A percentile compares a stretch with the other conserved stretches of the same genome.
These are phyloP conservation scores for Solanum hybrid DNA, from an alignment of 305 asterid species.

Conservation along the genomic window DNA sequence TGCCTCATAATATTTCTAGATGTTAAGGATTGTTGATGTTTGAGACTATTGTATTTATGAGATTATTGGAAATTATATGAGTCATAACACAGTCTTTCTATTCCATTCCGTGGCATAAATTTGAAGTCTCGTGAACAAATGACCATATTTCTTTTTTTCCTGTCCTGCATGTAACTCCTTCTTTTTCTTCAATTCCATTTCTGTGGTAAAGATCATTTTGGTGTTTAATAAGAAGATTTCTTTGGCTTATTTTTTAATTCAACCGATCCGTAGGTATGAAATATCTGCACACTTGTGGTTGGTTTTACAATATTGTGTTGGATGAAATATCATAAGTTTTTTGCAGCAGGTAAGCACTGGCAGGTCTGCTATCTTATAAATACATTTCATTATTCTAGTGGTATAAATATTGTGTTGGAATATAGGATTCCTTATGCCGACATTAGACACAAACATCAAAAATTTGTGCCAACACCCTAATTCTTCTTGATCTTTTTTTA, in stretches of 20 bases:
- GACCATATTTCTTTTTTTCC: background rate
- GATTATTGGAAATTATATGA: too few species aligned
- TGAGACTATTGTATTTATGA: too few species aligned
- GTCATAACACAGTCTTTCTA: too few species aligned
- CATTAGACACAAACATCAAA: background rate
- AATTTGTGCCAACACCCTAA: background rate
- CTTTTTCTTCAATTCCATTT: background rate
- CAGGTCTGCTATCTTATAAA: background rate
- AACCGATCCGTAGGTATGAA: constrained; percentile 57
- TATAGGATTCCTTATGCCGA: background rate
- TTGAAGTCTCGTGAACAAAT: background rate
- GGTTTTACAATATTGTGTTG: constrained; percentile 96
- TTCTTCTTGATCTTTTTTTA: background rate
- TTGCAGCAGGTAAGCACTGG: constrained; percentile 61
- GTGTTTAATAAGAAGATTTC: background rate
- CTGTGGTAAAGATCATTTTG: background rate
- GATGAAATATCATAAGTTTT: constrained; percentile 90
- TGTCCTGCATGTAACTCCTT: background rate
- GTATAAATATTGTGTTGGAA: background rate
- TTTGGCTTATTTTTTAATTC: background rate
- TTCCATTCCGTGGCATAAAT: background rate
- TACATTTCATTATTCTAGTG: background rate
- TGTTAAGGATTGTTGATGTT: too few species aligned
- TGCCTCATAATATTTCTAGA: too few species aligned
- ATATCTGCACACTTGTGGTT: constrained; percentile 98